A percentile compares a stretch with the other conserved stretches of the same genome.
Evolutionary conservation across 83 land plant species (phyloP).

Genomic region (Isoetes engelmannii): DNA sequence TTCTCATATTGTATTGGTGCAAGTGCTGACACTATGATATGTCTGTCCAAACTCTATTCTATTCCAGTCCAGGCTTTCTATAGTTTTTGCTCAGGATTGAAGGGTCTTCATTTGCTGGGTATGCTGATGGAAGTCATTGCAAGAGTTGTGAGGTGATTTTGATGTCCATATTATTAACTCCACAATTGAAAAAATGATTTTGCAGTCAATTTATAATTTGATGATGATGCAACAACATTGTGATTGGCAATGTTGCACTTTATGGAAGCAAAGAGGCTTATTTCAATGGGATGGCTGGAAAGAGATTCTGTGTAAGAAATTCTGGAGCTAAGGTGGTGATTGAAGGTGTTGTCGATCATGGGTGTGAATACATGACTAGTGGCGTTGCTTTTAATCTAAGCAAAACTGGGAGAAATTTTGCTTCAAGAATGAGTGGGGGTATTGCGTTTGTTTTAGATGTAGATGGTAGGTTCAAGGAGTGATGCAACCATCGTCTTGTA

Average conservation of each 20-base stretch:
- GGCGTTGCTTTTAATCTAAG: slow-evolving; percentile 91
- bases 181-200: too few relatives aligned
- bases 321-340: slow-evolving; percentile 95
- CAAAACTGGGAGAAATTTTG: slow-evolving; percentile 93
- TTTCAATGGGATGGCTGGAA: slow-evolving; percentile 99
- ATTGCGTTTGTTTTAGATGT: slow-evolving; percentile 87
- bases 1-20: too few relatives aligned
- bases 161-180: too few relatives aligned
- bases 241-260: slow-evolving; percentile 95
- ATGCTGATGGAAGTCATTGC: too few relatives aligned
- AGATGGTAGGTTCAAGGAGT: slow-evolving; percentile 51
- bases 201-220: too few relatives aligned
- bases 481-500: slow-evolving; percentile 80
- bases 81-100: too few relatives aligned
- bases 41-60: too few relatives aligned
- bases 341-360: slow-evolving; percentile 98
- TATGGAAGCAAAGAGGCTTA: slow-evolving; percentile 97
- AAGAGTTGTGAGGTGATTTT: too few relatives aligned
- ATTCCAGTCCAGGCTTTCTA: too few relatives aligned
- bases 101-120: too few relatives aligned
- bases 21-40: too few relatives aligned
- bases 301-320: slow-evolving; percentile 94
- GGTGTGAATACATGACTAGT: slow-evolving; percentile 99
- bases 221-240: too few relatives aligned
- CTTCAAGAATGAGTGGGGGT: slow-evolving; percentile 99